These are phyloP conservation scores for Fraxinus excelsior DNA, from an alignment of 257 asterid species.

Conservation along the genomic window DNA sequence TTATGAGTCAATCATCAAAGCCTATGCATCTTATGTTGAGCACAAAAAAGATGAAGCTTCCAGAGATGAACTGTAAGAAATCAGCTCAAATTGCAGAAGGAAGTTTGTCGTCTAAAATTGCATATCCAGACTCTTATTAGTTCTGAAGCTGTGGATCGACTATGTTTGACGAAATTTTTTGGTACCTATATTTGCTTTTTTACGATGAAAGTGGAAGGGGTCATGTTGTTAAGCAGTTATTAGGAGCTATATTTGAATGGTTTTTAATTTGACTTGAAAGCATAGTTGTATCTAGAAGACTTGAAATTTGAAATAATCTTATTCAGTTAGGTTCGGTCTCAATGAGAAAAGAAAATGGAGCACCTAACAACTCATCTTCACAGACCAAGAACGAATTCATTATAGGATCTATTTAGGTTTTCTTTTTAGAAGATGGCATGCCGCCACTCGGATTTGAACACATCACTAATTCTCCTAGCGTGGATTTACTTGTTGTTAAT, in stretches of 20 bases:
- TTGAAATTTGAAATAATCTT: not conserved
- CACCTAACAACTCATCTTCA: too few relatives aligned
- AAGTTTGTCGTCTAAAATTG: not conserved
- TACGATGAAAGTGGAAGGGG: not conserved
- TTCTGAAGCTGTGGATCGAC: not conserved
- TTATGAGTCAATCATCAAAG: conserved; percentile 74
- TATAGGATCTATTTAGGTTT: too few relatives aligned
- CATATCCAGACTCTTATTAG: not conserved
- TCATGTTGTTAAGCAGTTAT: not conserved
- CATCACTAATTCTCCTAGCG: too few relatives aligned
- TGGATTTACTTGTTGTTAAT: too few relatives aligned
- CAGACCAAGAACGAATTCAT: too few relatives aligned
- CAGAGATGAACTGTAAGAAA: conserved; percentile 61
- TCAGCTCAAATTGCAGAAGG: conserved; percentile 7
- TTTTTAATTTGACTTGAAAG: not conserved
- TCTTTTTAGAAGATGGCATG: too few relatives aligned
- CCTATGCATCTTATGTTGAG: conserved; percentile 61
- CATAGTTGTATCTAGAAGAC: not conserved
- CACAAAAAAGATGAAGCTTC: conserved; percentile 47
- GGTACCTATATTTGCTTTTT: not conserved
- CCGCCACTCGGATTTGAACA: too few relatives aligned
- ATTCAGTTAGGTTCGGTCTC: too few relatives aligned
- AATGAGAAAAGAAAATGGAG: too few relatives aligned
- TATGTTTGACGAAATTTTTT: not conserved
- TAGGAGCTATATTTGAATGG: not conserved